Conservation (phyloP, 1,284 basidiomycete genomes). For the Marasmius tenuissimus region DNA sequence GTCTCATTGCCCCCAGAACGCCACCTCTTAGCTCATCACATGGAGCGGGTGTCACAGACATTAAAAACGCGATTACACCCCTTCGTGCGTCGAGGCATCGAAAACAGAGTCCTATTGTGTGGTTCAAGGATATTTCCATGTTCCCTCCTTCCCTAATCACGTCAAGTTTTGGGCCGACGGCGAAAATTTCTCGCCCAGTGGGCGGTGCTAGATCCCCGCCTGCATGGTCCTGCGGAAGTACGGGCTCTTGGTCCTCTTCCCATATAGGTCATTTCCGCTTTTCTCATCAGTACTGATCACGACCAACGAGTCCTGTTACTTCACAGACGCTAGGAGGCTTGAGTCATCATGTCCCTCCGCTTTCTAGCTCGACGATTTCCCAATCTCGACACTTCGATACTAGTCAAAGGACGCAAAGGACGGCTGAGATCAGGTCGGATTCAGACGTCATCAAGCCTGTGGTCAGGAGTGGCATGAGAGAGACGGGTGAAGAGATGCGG, state of each 20-base stretch:
- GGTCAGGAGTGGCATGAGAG: neutral
- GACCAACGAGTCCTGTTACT: neutral
- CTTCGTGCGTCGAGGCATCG: constrained; percentile 2
- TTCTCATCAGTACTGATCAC: neutral
- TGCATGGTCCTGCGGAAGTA: neutral
- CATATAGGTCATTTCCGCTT: neutral
- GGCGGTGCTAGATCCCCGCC: neutral
- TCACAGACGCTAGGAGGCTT: neutral
- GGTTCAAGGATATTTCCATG: constrained; percentile 8
- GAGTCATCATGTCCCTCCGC: neutral
- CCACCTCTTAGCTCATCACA: neutral
- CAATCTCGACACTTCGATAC: neutral
- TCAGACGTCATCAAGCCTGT: neutral
- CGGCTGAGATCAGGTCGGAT: neutral
- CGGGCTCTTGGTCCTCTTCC: neutral
- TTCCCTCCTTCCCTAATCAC: constrained; percentile 1
- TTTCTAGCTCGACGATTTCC: neutral
- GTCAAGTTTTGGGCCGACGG: neutral
- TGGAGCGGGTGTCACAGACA: too few species aligned
- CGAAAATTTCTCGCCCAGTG: neutral
- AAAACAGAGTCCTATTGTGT: constrained; percentile 13
- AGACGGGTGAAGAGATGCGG: constrained; percentile 1
- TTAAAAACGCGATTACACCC: neutral
- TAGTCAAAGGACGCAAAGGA: too few species aligned
- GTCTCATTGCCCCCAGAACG: neutral